Conservation (phyloP, 495 filamentous ascomycete species). For the Hypoxylon perforatum region DNA sequence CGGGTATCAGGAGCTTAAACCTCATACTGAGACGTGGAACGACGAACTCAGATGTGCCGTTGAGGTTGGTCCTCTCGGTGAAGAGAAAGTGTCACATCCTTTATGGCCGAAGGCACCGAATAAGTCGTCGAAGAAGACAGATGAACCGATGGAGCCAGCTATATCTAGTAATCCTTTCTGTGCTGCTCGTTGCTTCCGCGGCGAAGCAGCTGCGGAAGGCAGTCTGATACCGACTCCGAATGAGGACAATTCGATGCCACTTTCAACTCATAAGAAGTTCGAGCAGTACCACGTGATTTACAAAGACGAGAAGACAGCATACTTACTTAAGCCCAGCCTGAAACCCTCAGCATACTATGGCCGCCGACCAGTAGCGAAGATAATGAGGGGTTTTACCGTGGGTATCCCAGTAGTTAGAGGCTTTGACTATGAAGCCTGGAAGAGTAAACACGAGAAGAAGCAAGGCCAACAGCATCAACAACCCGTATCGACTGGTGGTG, state of each 20-base stretch:
- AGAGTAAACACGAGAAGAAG: constrained; percentile 70
- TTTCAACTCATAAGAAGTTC: constrained; percentile 60
- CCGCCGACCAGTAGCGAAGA: constrained; percentile 80
- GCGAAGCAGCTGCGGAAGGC: constrained; percentile 66
- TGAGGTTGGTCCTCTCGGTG: constrained; percentile 88
- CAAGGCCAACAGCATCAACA: constrained; percentile 46
- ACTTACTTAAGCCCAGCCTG: constrained; percentile 80
- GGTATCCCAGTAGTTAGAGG: constrained; percentile 89
- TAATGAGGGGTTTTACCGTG: constrained; percentile 82
- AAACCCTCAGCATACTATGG: constrained; percentile 84
- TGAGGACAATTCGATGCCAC: constrained; percentile 49
- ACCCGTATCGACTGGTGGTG: constrained; percentile 40
- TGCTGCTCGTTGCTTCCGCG: constrained; percentile 64
- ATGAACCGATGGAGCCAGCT: constrained; percentile 53
- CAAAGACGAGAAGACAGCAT: constrained; percentile 77
- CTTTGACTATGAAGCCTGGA: constrained; percentile 82
- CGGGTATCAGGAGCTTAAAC: constrained; percentile 85
- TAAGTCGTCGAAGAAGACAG: constrained; percentile 52
- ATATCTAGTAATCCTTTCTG: constrained; percentile 66
- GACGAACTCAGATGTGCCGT: constrained; percentile 92
- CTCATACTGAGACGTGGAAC: constrained; percentile 92
- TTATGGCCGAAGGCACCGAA: constrained; percentile 75
- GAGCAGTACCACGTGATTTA: constrained; percentile 83
- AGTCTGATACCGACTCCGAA: constrained; percentile 53
- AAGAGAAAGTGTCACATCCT: constrained; percentile 85